Evolutionary conservation across 371 early-diverging fungal species (phyloP).

Genomic region (Mucor piriformis): DNA sequence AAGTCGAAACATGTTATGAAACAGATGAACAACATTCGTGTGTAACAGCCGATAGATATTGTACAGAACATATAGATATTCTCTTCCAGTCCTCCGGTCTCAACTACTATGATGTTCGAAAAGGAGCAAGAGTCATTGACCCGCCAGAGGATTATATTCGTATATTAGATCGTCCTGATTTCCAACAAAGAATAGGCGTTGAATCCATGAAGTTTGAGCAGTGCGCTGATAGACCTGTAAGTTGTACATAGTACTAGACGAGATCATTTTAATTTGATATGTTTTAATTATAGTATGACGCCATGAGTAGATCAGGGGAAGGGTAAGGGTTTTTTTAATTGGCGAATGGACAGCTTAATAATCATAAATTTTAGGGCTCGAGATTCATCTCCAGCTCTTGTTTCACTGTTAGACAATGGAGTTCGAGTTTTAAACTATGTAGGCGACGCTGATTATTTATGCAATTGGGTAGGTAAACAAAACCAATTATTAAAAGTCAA

Average conservation of each 20-base stretch:
- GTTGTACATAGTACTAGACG: background rate
- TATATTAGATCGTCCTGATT: conserved; percentile 8
- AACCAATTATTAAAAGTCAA: background rate
- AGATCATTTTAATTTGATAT: background rate
- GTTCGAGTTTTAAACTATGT: conserved; percentile 85
- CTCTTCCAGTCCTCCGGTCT: conserved; percentile 9
- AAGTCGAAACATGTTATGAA: conserved; percentile 25
- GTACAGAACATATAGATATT: conserved; percentile 17
- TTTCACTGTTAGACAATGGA: conserved; percentile 59
- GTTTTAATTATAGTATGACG: conserved; percentile 2
- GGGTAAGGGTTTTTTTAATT: conserved; percentile 1
- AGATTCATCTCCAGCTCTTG: conserved; percentile 37
- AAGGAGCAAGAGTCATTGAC: background rate
- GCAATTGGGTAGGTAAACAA: conserved; percentile 78
- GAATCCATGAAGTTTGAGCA: background rate
- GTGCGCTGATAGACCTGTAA: conserved; percentile 13
- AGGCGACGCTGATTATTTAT: conserved; percentile 86
- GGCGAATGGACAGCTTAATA: background rate
- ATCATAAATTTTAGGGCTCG: background rate
- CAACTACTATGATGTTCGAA: conserved; percentile 28
- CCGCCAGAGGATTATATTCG: conserved; percentile 17
- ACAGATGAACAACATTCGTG: conserved; percentile 12
- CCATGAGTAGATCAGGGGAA: conserved; percentile 13
- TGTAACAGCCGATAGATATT: conserved; percentile 16
- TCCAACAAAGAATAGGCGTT: conserved; percentile 17